phyloP scores from a whole-genome alignment of 1,284 basidiomycete species.

The Acaromyces ingoldii region DNA sequence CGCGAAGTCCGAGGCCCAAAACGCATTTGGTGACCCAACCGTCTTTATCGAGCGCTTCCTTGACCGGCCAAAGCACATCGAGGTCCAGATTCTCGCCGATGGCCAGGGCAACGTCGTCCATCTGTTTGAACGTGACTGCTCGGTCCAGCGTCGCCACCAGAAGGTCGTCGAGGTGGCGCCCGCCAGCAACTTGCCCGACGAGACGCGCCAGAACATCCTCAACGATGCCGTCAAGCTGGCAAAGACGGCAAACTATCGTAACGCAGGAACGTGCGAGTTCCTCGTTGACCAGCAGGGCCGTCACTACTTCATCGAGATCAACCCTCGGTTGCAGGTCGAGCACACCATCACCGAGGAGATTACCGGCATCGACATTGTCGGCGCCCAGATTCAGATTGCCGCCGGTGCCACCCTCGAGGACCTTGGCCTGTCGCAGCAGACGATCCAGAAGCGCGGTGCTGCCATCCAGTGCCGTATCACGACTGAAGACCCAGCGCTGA shows the following conservation, averaged over 20 bases:
- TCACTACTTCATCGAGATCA: slow-evolving; percentile 94
- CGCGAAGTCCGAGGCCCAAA: slow-evolving; percentile 89
- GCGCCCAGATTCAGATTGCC: slow-evolving; percentile 96
- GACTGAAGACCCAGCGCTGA: slow-evolving; percentile 86
- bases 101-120: slow-evolving; percentile 87
- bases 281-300: slow-evolving; percentile 90
- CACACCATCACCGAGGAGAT: slow-evolving; percentile 87
- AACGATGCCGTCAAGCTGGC: slow-evolving; percentile 91
- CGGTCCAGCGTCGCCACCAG: slow-evolving; percentile 93
- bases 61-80: slow-evolving; percentile 91
- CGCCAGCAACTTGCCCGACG: slow-evolving; percentile 85
- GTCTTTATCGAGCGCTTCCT: slow-evolving; percentile 95
- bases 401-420: slow-evolving; percentile 92
- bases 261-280: slow-evolving; percentile 89
- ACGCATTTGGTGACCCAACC: slow-evolving; percentile 95
- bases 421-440: slow-evolving; percentile 93
- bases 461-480: slow-evolving; percentile 99
- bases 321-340: slow-evolving; percentile 40
- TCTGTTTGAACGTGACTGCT: slow-evolving; percentile 96
- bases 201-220: slow-evolving; percentile 80
- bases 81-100: slow-evolving; percentile 92
- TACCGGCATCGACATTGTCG: slow-evolving; percentile 96
- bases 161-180: slow-evolving; percentile 99
- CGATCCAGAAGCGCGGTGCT: slow-evolving; percentile 90
- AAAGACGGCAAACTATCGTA: slow-evolving; percentile 84